Base-by-base conservation (phyloP, 768 basidiomycete species). In the Suillus clintonianus region DNA sequence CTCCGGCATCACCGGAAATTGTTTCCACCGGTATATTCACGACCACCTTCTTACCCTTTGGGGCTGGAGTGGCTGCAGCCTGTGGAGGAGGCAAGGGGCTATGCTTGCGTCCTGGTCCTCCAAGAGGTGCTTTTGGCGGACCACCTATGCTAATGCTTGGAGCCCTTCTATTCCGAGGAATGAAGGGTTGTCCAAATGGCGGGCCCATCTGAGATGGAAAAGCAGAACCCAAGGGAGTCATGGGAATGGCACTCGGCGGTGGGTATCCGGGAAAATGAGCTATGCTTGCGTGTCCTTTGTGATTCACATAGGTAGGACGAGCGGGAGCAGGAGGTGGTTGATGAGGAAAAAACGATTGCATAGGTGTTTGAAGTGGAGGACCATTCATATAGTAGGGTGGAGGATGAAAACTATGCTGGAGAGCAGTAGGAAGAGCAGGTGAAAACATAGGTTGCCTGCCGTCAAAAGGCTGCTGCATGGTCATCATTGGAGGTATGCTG, bases 51-150 rank as follows among this genome's bases (percentile, higher is more conserved):
- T 90, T 93, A 32, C 74, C 70, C 76, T 91, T 92, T 34, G 60
- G 65, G 59, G 69, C 72, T 34, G 81, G 76, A 1, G 76, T 53
- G 48, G 56, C 75, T 64, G 32, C 76, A 15, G 72, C 71, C 13
- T 74, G 71, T 11, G 67, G 62, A 15, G 73, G 71, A 11, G 86
- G 81, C 63, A 90, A 76, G 13, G 91, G 91, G 73, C 88, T 90
- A 58, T 87, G 81, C 77, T 91, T 94, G 51, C 90, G 85, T 51
- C 86, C 85, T 14, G 90, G 92, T 0, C 93, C 93, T 19, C 93
- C 93, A 3, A 95, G 78, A 0, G 87, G 83, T 1, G 93, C 93
- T 74, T 94, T 95, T 10, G 93, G 93, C n/a, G 93, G 93, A 8
- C 93, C 93, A 14, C 93, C 93, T 47, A 90, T 85, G 72, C 89